Percentiles rank a stretch among this genome's conserved stretches.
phyloP scores from a whole-genome alignment of 192 early-diverging fungal genomes.

The Backusella australiensis region DNA sequence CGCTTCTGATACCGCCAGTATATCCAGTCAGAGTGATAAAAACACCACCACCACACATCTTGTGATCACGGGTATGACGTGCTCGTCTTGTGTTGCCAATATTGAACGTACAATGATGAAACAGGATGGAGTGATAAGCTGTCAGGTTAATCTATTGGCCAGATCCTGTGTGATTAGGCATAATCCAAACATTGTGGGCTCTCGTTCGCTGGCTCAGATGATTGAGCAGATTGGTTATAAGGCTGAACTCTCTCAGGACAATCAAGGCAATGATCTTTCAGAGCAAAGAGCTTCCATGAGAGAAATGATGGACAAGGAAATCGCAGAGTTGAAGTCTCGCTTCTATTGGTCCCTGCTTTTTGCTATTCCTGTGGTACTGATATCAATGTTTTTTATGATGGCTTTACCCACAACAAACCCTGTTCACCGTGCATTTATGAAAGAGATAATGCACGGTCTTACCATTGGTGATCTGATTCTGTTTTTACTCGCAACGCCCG shows the following conservation, averaged over 20 bases:
- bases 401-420: slow-evolving; percentile 49
- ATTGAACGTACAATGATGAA: slow-evolving; percentile 66
- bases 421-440: slow-evolving; percentile 41
- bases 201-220: slow-evolving; percentile 55
- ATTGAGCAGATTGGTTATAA: slow-evolving; percentile 63
- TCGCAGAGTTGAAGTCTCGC: slow-evolving; percentile 24
- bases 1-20: slow-evolving; percentile 57
- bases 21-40: slow-evolving; percentile 31
- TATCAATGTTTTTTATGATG: slow-evolving; percentile 77
- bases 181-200: slow-evolving; percentile 51
- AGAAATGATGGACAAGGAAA: slow-evolving; percentile 45
- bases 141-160: slow-evolving; percentile 51
- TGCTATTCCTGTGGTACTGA: slow-evolving; percentile 65
- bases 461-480: slow-evolving; percentile 49
- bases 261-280: slow-evolving; percentile 20
- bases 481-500: slow-evolving; percentile 63
- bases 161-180: slow-evolving; percentile 51
- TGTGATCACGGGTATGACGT: slow-evolving; percentile 96
- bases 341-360: slow-evolving; percentile 57
- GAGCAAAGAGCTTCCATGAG: slow-evolving; percentile 38
- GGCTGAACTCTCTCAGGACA: slow-evolving; percentile 39
- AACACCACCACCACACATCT: slow-evolving; percentile 58
- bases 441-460: slow-evolving; percentile 54
- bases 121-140: slow-evolving; percentile 42
- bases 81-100: slow-evolving; percentile 72